These are phyloP conservation scores for Coemansia sp. DNA, from an alignment of 192 early-diverging fungal species.

Conservation along the genomic window DNA sequence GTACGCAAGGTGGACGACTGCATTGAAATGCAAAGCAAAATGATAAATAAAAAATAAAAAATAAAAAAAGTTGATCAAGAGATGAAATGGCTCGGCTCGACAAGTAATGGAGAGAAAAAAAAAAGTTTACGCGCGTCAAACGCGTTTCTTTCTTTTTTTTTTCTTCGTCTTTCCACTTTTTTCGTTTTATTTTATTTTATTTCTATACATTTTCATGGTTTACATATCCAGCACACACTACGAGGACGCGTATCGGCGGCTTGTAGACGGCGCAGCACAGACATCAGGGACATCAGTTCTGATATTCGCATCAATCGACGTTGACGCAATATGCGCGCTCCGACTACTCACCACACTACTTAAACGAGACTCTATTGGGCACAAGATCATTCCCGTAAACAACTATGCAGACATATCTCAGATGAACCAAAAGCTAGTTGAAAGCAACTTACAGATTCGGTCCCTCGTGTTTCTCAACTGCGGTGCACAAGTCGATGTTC, in stretches of 20 bases:
- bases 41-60: not conserved
- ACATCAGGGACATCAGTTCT: constrained; percentile 57
- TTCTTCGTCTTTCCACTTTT: not conserved
- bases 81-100: not conserved
- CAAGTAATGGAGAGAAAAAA: not conserved
- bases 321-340: constrained; percentile 81
- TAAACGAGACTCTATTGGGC: constrained; percentile 77
- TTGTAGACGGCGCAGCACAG: constrained; percentile 38
- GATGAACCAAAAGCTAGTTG: constrained; percentile 60
- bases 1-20: constrained; percentile 6
- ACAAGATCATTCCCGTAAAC: constrained; percentile 81
- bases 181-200: no score
- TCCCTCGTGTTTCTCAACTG: constrained; percentile 85
- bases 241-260: constrained; percentile 61
- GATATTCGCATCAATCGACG: constrained; percentile 77
- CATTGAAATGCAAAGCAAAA: not conserved
- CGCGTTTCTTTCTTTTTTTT: constrained; percentile 6
- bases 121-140: not conserved
- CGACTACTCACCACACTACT: constrained; percentile 78
- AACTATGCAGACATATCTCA: constrained; percentile 65
- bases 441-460: constrained; percentile 62
- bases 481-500: constrained; percentile 78
- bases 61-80: constrained; percentile 7
- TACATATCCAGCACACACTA: constrained; percentile 55
- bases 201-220: constrained; percentile 60